Conservation (phyloP, 257 asterid genomes). For the Cynanchum wilfordii region DNA sequence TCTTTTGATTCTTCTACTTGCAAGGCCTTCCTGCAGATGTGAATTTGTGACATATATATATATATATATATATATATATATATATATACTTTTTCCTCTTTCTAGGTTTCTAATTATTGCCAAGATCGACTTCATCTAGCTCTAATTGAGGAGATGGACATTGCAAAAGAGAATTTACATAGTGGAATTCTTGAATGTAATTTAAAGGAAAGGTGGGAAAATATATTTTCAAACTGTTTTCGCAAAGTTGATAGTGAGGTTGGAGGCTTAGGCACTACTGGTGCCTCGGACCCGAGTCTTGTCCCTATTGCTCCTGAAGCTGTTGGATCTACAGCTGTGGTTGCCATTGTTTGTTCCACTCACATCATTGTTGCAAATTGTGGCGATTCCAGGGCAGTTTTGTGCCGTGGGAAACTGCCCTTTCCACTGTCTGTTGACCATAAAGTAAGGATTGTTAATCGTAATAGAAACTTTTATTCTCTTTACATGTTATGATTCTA, state of each 20-base stretch:
- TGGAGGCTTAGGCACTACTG: slow-evolving; percentile 43
- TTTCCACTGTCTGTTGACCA: slow-evolving; percentile 70
- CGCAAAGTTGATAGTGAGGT: slow-evolving; percentile 71
- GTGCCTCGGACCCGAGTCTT: slow-evolving; percentile 16
- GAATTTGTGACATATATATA: too few species aligned
- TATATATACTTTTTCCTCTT: slow-evolving; percentile 1
- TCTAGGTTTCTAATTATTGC: slow-evolving; percentile 79
- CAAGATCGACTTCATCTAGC: slow-evolving; percentile 58
- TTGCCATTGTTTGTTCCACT: slow-evolving; percentile 55
- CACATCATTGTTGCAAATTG: slow-evolving; percentile 85
- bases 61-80: too few species aligned
- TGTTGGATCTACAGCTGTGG: slow-evolving; percentile 92
- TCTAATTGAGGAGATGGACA: slow-evolving; percentile 56
- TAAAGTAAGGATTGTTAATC: slow-evolving; percentile 38
- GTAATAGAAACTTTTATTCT: neutral
- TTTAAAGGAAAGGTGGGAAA: slow-evolving; percentile 62
- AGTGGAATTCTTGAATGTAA: slow-evolving; percentile 23
- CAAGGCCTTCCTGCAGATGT: neutral
- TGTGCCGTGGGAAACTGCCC: slow-evolving; percentile 62
- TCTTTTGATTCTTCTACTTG: neutral
- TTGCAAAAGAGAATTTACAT: slow-evolving; percentile 27
- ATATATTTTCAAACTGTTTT: slow-evolving; percentile 53
- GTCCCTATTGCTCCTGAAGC: slow-evolving; percentile 70
- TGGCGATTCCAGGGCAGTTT: slow-evolving; percentile 90
- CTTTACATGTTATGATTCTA: neutral